Percentiles rank a stretch among this genome's conserved stretches.
These are phyloP conservation scores for Ceratobasidium sp. DNA, from an alignment of 1,284 basidiomycete species.

Conservation along the genomic window DNA sequence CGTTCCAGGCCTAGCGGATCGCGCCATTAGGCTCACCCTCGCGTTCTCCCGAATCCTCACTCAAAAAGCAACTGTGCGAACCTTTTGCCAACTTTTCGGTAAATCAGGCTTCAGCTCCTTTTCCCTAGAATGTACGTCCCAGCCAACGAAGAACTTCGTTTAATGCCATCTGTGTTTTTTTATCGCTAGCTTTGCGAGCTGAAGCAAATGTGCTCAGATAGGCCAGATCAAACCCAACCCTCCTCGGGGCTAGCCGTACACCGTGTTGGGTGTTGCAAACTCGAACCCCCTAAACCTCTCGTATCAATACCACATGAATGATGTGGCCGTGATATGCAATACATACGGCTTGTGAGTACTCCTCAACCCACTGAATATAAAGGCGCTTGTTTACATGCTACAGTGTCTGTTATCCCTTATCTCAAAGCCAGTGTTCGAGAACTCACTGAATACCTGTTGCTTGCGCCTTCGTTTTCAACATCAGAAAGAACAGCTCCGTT, in stretches of 20 bases:
- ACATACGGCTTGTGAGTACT: slow-evolving; percentile 12
- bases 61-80: background rate
- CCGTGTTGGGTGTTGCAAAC: background rate
- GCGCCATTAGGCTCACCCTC: background rate
- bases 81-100: too few relatives aligned
- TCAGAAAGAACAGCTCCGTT: background rate
- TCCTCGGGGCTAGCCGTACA: background rate
- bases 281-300: slow-evolving; percentile 9
- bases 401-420: slow-evolving; percentile 14
- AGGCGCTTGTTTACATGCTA: too few relatives aligned
- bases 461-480: background rate
- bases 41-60: background rate
- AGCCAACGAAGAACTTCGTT: too few relatives aligned
- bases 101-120: too few relatives aligned
- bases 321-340: background rate
- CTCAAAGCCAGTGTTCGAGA: background rate
- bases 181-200: too few relatives aligned
- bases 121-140: too few relatives aligned
- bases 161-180: too few relatives aligned
- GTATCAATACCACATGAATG: slow-evolving; percentile 7
- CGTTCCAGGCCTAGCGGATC: background rate
- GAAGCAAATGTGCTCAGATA: too few relatives aligned
- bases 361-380: background rate
- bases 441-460: background rate
- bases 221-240: too few relatives aligned